Base-by-base conservation (phyloP, 176 grass and related monocot genomes). In the Oryza punctata region DNA sequence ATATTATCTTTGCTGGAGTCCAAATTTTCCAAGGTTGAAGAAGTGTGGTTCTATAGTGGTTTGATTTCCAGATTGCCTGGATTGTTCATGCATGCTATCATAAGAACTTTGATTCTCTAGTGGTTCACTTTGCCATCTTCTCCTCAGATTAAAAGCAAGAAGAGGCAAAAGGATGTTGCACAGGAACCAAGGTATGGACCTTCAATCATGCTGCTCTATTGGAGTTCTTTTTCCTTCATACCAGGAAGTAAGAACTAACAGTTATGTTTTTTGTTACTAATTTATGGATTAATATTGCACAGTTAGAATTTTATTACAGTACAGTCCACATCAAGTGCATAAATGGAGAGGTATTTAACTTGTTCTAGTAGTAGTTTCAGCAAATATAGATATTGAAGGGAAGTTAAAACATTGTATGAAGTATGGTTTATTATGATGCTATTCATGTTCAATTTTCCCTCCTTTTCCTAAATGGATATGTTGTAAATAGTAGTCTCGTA, bases 61-160 rank as follows among this genome's bases (percentile, higher is more conserved):
- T 14, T 2, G 8, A 10, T 75, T n/a, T 74, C 54, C 54, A 60
- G 21, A 60, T 60, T 60, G 16, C 67, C 5, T 7, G 4, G 5
- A 54, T 54, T 54, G 54, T 60, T 23, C 6, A 64, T 25, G 11
- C 14, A 64, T 12, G 32, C 37, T 46, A 21, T 69, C 19, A 60
- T 41, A 69, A 69, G 64, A 61, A 45, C n/a, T 61, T 75, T 59
- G 37, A 27, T 21, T 84, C 19, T 65, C 21, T 84, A 70, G 71
- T 57, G 41, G 18, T 50, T 21, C 6, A 15, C 25, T 75, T 27
- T 68, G 46, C 37, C 10, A 47, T 74, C 30, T 67, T 38, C 69
- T 41, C 66, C 63, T 54, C 40, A 89, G 87, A 63, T 89, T 63
- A 89, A 89, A 75, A 74, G 87, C 35, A 84, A 24, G 70, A 89